phyloP scores from a whole-genome alignment of 306 rosid genomes.

The Pyrus communis region DNA sequence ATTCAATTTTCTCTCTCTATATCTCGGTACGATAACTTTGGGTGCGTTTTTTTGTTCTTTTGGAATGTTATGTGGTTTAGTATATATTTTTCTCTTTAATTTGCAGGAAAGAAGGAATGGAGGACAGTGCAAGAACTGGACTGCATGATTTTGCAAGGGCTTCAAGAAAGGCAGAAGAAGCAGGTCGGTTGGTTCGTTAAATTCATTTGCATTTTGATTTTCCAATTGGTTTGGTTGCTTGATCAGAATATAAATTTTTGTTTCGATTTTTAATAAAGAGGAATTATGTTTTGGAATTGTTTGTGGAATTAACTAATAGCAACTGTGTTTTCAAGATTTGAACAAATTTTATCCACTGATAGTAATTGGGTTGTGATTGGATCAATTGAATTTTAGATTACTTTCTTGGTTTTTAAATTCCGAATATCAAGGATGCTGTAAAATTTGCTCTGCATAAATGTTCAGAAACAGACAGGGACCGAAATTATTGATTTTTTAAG shows the following conservation, averaged over 20 bases:
- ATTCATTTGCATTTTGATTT: neutral
- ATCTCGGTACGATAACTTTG: neutral
- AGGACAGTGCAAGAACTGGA: slow-evolving; percentile 35
- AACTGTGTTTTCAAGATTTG: neutral
- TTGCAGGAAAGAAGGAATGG: slow-evolving; percentile 34
- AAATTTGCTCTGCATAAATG: neutral
- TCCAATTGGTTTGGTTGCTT: neutral
- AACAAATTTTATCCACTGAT: neutral
- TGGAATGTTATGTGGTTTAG: neutral
- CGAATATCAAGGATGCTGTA: neutral
- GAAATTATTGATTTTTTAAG: neutral
- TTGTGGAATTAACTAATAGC: neutral
- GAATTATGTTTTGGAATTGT: neutral
- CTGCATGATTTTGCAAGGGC: slow-evolving; percentile 64
- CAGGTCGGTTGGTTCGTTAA: slow-evolving; percentile 40
- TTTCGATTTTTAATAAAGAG: neutral
- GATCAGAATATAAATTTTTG: neutral
- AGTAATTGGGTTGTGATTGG: neutral
- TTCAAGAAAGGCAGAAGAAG: slow-evolving; percentile 91
- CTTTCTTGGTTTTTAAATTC: neutral
- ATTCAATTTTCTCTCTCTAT: neutral
- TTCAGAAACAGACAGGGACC: neutral
- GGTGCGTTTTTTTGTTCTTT: slow-evolving; percentile 1
- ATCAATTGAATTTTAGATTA: neutral
- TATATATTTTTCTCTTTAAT: neutral